Evolutionary conservation across 441 rosid genomes (phyloP), one percentile per base, ranked within the genome.

Genomic region (Syzygium malaccense): DNA sequence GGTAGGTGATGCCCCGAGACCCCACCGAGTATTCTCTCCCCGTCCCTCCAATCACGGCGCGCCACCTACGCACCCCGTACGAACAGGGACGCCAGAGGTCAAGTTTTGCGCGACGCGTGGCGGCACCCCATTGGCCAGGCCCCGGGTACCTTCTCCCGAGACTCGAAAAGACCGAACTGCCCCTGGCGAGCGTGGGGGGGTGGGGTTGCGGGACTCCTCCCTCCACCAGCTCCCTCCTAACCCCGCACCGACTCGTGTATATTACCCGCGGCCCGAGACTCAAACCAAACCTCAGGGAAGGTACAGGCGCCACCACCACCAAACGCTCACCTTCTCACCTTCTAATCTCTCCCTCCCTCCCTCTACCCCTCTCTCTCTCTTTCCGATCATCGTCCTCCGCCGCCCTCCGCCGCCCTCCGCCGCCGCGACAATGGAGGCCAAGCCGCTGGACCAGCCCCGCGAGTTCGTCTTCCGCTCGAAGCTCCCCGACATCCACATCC

Each of bases 401-500:
- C 45, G 7, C 45, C 45, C 33, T 3, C 33, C n/a, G n/a, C 33
- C 48, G 9, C 9, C 48, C 48, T 1, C 54, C n/a, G 13, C 30
- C 86, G 6, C 68, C 18, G 2, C 66, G 17, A 85, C 45, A 25
- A 57, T 85, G 58, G 87, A 85, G 3, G 41, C 51, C 13, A 37
- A 85, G 58, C 86, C 55, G 11, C 14, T 30, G 58, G 86, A 49
- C 37, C 56, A 84, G 86, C 25, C 86, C 33, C 19, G 10, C n/a
- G 93, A 94, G 9, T 91, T 92, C 92, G 90, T 94, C 85, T 94
- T 93, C 92, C 92, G 95, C 14, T 95, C 97, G 30, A 94, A 91
- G 86, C 95, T 95, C 49, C 94, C 95, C 1, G 95, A 94, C 86
- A 95, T 95, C 86, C 86, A 93, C 89, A 92, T 95, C 91, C 95